A percentile compares a stretch with the other conserved stretches of the same genome.
These are phyloP conservation scores for Ampelomyces quisqualis DNA, from an alignment of 2,329 filamentous ascomycete species.

Conservation along the genomic window DNA sequence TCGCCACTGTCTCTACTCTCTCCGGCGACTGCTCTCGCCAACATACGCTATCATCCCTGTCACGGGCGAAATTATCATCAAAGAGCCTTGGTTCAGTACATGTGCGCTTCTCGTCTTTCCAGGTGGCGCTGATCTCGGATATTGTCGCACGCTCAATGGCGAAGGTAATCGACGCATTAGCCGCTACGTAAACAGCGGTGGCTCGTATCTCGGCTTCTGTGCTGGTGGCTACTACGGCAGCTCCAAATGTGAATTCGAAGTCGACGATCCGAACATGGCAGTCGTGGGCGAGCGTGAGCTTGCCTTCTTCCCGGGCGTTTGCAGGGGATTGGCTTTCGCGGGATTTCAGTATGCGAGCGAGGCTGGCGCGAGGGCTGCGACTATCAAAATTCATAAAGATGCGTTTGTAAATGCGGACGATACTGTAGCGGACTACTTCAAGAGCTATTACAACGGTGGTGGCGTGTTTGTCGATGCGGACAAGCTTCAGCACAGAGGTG, in stretches of 20 bases:
- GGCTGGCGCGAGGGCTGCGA: conserved; percentile 72
- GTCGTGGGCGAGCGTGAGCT: conserved; percentile 84
- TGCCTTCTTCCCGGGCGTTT: conserved; percentile 82
- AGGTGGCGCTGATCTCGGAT: conserved; percentile 90
- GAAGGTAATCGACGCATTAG: conserved; percentile 80
- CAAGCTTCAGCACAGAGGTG: conserved; percentile 60
- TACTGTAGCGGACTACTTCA: conserved; percentile 62
- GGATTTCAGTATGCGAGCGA: conserved; percentile 93
- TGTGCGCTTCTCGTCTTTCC: conserved; percentile 91
- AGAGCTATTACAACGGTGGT: conserved; percentile 90
- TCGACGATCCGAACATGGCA: conserved; percentile 76
- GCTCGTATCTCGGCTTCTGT: conserved; percentile 86
- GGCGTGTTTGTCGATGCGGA: conserved; percentile 85
- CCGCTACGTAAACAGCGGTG: conserved; percentile 82
- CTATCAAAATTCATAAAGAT: conserved; percentile 63
- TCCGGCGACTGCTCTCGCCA: conserved; percentile 81
- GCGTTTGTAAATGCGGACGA: conserved; percentile 54
- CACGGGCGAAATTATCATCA: conserved; percentile 73
- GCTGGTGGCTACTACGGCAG: conserved; percentile 92
- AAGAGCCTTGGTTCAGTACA: conserved; percentile 85
- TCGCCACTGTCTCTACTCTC: conserved; percentile 81
- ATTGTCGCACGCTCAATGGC: conserved; percentile 85
- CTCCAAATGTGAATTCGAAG: conserved; percentile 83
- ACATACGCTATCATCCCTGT: conserved; percentile 92
- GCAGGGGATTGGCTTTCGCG: conserved; percentile 80